Conservation (phyloP, 2,329 filamentous ascomycete genomes). For the Epichloe baconii region DNA sequence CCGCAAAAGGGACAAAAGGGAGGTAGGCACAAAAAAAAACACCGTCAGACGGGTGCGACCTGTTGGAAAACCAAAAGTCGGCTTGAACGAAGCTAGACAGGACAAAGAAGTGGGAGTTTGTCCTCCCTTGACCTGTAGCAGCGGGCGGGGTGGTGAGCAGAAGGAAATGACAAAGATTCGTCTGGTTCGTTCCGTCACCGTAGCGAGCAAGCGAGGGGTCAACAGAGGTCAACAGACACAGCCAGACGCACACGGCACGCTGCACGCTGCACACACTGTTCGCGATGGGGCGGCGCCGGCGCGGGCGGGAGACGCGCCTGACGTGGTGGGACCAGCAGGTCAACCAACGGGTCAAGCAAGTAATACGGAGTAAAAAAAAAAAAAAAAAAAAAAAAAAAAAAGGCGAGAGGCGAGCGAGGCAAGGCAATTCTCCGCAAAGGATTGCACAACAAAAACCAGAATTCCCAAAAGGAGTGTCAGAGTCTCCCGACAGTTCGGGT, state of each 20-base stretch:
- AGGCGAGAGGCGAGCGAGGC: too few species aligned
- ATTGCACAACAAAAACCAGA: too few species aligned
- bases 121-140: slow-evolving; percentile 1
- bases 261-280: neutral
- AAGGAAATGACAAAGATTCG: neutral
- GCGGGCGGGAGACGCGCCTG: slow-evolving; percentile 4
- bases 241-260: neutral
- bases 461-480: neutral
- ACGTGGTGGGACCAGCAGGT: neutral
- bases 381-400: too few species aligned
- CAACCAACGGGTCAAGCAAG: neutral
- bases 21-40: neutral
- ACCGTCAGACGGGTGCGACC: neutral
- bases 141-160: slow-evolving; percentile 1
- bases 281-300: neutral
- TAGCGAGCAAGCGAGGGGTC: slow-evolving; percentile 5
- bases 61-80: neutral
- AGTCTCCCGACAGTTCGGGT: neutral
- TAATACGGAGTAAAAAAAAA: too few species aligned
- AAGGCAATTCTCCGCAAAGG: too few species aligned
- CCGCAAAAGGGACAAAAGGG: neutral
- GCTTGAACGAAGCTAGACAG: neutral
- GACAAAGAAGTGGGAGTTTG: neutral
- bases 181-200: neutral
- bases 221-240: neutral